These are phyloP conservation scores for Phytophthora litchii DNA, from an alignment of 352 stramenopile species.

Conservation along the genomic window DNA sequence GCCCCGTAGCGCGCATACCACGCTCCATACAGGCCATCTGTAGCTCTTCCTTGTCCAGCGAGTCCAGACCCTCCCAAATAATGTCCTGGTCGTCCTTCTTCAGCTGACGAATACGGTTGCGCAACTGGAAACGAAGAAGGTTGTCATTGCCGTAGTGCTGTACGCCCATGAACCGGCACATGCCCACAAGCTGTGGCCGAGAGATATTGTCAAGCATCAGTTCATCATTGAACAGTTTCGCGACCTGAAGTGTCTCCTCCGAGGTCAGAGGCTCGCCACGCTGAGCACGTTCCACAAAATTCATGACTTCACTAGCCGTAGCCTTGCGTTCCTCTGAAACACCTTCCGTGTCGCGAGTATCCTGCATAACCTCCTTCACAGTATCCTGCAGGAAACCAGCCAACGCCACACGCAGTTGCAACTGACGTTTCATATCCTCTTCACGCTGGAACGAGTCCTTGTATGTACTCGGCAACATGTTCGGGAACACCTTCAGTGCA, in stretches of 20 bases:
- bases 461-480: slow-evolving; percentile 99
- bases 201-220: slow-evolving; percentile 98
- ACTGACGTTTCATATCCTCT: slow-evolving; percentile 98
- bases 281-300: slow-evolving; percentile 85
- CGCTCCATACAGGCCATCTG: slow-evolving; percentile 96
- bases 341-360: slow-evolving; percentile 79
- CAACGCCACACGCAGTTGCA: slow-evolving; percentile 95
- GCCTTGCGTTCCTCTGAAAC: slow-evolving; percentile 79
- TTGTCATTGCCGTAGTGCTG: slow-evolving; percentile 96
- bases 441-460: slow-evolving; percentile 95
- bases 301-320: slow-evolving; percentile 83
- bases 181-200: slow-evolving; percentile 95
- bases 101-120: slow-evolving; percentile 92
- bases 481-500: slow-evolving; percentile 98
- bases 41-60: slow-evolving; percentile 98
- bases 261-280: slow-evolving; percentile 74
- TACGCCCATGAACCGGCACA: slow-evolving; percentile 98
- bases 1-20: slow-evolving; percentile 96
- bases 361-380: slow-evolving; percentile 90
- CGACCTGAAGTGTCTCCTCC: slow-evolving; percentile 90
- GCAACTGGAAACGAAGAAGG: slow-evolving; percentile 95
- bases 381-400: slow-evolving; percentile 98
- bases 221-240: slow-evolving; percentile 97
- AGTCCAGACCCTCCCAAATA: slow-evolving; percentile 98
- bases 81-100: slow-evolving; percentile 99